Percentiles rank a stretch among this genome's conserved stretches.
Evolutionary conservation across 1,139 yeast genomes (phyloP).

Genomic region (Suhomyces taliae): DNA sequence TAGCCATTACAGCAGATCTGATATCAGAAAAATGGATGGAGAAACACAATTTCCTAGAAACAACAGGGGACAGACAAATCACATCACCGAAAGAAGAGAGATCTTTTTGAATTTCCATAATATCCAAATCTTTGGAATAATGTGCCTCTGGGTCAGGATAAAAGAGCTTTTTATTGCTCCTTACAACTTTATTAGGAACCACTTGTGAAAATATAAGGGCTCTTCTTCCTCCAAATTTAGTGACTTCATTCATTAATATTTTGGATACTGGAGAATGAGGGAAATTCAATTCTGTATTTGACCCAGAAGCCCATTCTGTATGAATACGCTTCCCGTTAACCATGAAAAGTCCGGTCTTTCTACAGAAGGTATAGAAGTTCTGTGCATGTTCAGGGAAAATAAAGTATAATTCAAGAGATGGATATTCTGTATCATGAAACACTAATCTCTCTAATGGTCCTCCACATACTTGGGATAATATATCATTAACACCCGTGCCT

Average conservation of each 20-base stretch:
- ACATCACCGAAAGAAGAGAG: constrained; percentile 60
- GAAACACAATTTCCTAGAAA: constrained; percentile 65
- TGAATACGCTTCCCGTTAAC: constrained; percentile 56
- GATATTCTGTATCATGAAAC: constrained; percentile 16
- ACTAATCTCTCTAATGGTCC: constrained; percentile 69
- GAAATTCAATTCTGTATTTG: constrained; percentile 23
- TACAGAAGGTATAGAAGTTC: constrained; percentile 54
- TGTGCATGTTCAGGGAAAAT: constrained; percentile 54
- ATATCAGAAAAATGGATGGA: constrained; percentile 64
- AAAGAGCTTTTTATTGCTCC: constrained; percentile 22
- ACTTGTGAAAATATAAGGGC: constrained; percentile 33
- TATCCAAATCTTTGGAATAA: constrained; percentile 30
- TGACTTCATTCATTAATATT: constrained; percentile 29
- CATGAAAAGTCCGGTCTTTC: constrained; percentile 53
- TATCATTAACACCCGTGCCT: constrained; percentile 42
- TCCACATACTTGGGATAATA: constrained; percentile 63
- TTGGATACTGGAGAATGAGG: constrained; percentile 31
- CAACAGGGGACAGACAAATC: constrained; percentile 63
- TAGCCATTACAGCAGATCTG: constrained; percentile 63
- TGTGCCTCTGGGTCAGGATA: constrained; percentile 38
- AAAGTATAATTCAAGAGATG: constrained; percentile 52
- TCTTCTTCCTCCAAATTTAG: constrained; percentile 34
- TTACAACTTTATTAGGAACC: constrained; percentile 23
- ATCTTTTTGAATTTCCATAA: constrained; percentile 42
- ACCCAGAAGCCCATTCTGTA: constrained; percentile 40